Conservation (phyloP, 139 green algal species). For the Chlamydomonas asymmetrica region DNA sequence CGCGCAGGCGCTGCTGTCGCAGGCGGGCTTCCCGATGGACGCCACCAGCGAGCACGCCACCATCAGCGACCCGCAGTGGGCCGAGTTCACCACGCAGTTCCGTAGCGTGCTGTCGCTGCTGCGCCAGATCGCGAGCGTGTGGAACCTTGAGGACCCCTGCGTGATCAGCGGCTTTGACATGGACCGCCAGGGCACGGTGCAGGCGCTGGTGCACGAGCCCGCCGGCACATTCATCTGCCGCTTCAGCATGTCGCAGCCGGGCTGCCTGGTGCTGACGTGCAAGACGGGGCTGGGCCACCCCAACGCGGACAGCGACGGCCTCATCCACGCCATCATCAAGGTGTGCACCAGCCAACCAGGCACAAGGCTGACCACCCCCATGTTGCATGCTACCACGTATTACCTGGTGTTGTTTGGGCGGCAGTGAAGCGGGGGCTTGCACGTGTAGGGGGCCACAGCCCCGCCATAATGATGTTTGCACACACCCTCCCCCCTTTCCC, state of each 20-base stretch:
- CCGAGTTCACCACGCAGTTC: constrained; percentile 60
- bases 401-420: no score
- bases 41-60: constrained; percentile 18
- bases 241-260: constrained; percentile 61
- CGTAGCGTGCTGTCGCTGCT: constrained; percentile 49
- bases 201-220: constrained; percentile 45
- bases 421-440: no score
- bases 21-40: constrained; percentile 59
- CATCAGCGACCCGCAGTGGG: constrained; percentile 57
- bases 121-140: constrained; percentile 55
- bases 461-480: no score
- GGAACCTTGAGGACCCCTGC: constrained; percentile 68
- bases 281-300: constrained; percentile 23
- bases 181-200: constrained; percentile 54
- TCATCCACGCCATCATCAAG: constrained; percentile 69
- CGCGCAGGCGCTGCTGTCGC: constrained; percentile 50
- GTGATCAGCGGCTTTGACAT: constrained; percentile 73
- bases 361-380: no score
- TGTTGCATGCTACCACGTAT: no score
- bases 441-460: no score
- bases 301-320: constrained; percentile 46
- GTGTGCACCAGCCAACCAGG: no score
- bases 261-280: constrained; percentile 58
- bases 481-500: no score
- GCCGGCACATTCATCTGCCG: constrained; percentile 64